Base-by-base conservation (phyloP, 208 protist genomes). In the Novymonas esmeraldas region DNA sequence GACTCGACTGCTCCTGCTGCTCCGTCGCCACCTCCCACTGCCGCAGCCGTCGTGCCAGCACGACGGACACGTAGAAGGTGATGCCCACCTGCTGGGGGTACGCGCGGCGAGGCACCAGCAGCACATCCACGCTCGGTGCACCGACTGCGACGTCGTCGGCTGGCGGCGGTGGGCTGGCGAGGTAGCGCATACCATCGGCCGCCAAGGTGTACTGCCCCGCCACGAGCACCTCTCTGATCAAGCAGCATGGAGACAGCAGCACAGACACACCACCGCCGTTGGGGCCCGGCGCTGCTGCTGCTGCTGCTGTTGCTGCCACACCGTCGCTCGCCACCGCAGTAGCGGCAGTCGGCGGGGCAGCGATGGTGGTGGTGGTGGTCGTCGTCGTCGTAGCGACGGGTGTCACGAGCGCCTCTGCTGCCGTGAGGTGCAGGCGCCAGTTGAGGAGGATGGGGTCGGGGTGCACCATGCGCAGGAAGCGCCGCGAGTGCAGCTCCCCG, bases 161-260 rank as follows among this genome's bases (percentile, higher is more conserved):
- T 41, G 51, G 10, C 20, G 45, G 18, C 5, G 42, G 49, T n/a
- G 36, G 16, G 0, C 46, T 26, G 33, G 64, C 52, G 39, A 89
- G 60, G 58, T 81, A 42, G n/a, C n/a, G 62, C 28, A 89, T 81
- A 2, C 75, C 60, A 1, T 34, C 64, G 0, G 71, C 57, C 10
- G 80, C 77, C n/a, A 87, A 51, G 0, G 38, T 28, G 54, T 78
- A 85, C 44, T 86, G 76, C 10, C 82, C 75, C 11, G 82, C 61
- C 0, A 76, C 56, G 31, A 90, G 60, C 18, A 93, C 52, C 39
- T 90, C 84, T n/a, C 85, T 46, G 10, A 89, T 57, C 52, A 93
- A 78, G 48, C 61, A 69, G 62, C 76, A 87, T 14, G 87, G 84
- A 0, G 82, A 74, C 33, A 88, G 34, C 41, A 60, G 55, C 3